Base-by-base conservation (phyloP, 352 stramenopile species). In the Blastocystis sp. region DNA sequence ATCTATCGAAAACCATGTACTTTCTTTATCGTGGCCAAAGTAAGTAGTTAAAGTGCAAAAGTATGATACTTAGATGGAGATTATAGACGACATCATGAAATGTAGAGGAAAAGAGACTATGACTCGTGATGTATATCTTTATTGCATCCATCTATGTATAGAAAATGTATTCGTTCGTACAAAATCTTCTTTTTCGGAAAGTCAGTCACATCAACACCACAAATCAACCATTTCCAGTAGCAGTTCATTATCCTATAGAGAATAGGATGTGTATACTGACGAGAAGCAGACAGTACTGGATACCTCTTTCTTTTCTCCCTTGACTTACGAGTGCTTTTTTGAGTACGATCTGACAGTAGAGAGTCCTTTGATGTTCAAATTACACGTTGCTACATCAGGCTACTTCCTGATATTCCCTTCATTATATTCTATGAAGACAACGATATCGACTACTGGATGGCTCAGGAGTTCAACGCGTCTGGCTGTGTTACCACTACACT, bases 301-400 rank as follows among this genome's bases (percentile, higher is more conserved):
- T 43, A 84, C 47, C 2, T 66, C 73, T n/a, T 47, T 84, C 29
- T 45, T 84, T 5, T 63, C 73, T 3, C 73, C 73, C 20, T 29
- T 84, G 47, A 69, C 18, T 39, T 84, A 84, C 41, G 73, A 84
- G 73, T 84, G 2, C 62, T n/a, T 23, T 54, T 15, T 37, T 2
- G 29, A 11, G 0, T 4, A 20, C 53, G 8, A 11, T 4, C 26
- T 69, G 2, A 50, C 20, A 23, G 37, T n/a, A 84, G 73, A 69
- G 73, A 84, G 26, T 84, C 73, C 15, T 84, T 84, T 29, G 73
- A 84, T 23, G 62, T 84, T 7, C 73, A 84, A 23, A 84, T 84
- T 50, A 84, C 54, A 6, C 73, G 73, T n/a, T 84, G 73, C 56
- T 84, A 84, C 50, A 84, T 84, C 34, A 50, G 73, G 9, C 73